A percentile compares a stretch with the other conserved stretches of the same genome.
Evolutionary conservation across 2,329 filamentous ascomycete genomes (phyloP).

Genomic region (Cercospora canescens): DNA sequence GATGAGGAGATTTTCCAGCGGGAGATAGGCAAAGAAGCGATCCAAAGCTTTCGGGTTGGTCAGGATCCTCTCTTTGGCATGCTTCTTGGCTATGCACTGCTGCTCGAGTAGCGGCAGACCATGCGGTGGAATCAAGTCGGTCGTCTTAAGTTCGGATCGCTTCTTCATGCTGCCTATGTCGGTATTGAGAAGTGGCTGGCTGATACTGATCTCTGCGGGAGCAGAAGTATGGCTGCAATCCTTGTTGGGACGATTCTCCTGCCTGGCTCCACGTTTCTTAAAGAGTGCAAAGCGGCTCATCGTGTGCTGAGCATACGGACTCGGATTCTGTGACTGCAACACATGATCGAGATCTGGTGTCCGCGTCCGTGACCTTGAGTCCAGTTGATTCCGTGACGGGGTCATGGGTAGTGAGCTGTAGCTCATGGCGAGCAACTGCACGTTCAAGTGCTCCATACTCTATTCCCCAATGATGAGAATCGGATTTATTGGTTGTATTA

Average conservation of each 20-base stretch:
- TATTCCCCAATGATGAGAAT: neutral
- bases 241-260: neutral
- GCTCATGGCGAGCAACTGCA: neutral
- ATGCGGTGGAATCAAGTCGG: neutral
- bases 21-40: neutral
- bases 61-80: neutral
- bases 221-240: neutral
- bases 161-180: neutral
- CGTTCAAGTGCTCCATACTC: neutral
- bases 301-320: neutral
- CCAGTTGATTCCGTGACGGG: neutral
- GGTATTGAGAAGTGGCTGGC: neutral
- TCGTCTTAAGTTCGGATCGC: neutral
- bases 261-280: neutral
- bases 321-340: neutral
- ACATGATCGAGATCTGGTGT: neutral
- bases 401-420: neutral
- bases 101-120: neutral
- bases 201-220: neutral
- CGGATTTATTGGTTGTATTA: neutral
- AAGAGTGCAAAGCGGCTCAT: neutral
- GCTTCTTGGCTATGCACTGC: neutral
- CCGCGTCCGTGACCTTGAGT: neutral
- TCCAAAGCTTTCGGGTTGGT: constrained; percentile 4
- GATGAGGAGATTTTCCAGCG: neutral